These are phyloP conservation scores for Ustilago nuda DNA, from an alignment of 1,284 basidiomycete genomes.

Conservation along the genomic window DNA sequence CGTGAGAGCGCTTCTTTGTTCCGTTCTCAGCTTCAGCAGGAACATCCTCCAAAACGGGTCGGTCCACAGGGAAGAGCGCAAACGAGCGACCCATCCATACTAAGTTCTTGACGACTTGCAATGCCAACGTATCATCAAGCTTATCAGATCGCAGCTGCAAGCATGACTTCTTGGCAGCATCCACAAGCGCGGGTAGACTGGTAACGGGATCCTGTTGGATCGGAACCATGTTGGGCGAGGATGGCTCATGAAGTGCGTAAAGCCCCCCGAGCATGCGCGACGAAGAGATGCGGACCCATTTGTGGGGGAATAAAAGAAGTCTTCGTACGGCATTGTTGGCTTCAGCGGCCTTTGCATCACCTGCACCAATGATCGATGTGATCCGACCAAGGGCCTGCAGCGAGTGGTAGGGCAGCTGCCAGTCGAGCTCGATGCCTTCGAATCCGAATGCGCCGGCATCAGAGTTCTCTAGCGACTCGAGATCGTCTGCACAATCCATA, in stretches of 20 bases:
- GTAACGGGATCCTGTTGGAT: slow-evolving; percentile 70
- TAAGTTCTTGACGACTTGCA: slow-evolving; percentile 93
- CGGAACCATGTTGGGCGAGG: slow-evolving; percentile 32
- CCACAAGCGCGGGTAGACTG: slow-evolving; percentile 75
- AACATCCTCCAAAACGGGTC: slow-evolving; percentile 14
- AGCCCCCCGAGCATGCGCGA: slow-evolving; percentile 81
- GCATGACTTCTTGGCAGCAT: slow-evolving; percentile 81
- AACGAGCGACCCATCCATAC: slow-evolving; percentile 83
- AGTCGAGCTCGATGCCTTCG: slow-evolving; percentile 75
- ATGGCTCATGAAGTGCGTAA: slow-evolving; percentile 70
- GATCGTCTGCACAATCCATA: slow-evolving; percentile 47
- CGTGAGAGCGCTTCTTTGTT: slow-evolving; percentile 52
- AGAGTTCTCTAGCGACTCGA: slow-evolving; percentile 46
- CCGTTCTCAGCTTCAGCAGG: slow-evolving; percentile 19
- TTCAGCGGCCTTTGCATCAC: slow-evolving; percentile 1
- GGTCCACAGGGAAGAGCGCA: slow-evolving; percentile 47
- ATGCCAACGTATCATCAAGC: slow-evolving; percentile 80
- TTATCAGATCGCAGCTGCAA: slow-evolving; percentile 84
- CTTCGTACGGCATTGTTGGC: slow-evolving; percentile 74
- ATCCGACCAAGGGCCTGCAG: slow-evolving; percentile 51
- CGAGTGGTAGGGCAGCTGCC: slow-evolving; percentile 87
- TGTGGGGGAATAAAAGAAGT: slow-evolving; percentile 88
- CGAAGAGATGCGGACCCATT: slow-evolving; percentile 89
- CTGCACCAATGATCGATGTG: slow-evolving; percentile 13
- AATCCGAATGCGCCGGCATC: slow-evolving; percentile 61